phyloP scores from a whole-genome alignment of 192 early-diverging fungal genomes.

The Gryganskiella cystojenkinii region DNA sequence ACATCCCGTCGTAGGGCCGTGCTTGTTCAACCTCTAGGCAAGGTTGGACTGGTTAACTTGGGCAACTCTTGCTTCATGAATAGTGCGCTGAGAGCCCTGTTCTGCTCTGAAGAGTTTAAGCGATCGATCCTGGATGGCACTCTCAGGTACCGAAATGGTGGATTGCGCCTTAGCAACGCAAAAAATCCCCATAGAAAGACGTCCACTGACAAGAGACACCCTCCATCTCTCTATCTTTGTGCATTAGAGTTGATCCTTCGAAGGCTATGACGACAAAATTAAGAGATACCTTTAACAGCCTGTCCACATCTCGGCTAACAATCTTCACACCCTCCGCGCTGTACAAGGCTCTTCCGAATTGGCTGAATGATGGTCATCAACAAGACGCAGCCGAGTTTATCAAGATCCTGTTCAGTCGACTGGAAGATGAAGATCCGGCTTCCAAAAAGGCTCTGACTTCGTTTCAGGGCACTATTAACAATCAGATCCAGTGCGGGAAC shows the following conservation, averaged over 20 bases:
- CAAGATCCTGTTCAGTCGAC: conserved; percentile 34
- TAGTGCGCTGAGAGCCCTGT: conserved; percentile 73
- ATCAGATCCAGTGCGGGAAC: conserved; percentile 31
- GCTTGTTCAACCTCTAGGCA: conserved; percentile 31
- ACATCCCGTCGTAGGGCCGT: conserved; percentile 5
- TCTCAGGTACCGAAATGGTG: too few relatives aligned
- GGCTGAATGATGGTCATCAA: conserved; percentile 49
- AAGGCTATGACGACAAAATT: conserved; percentile 24
- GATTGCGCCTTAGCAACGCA: too few relatives aligned
- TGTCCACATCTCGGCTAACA: conserved; percentile 28
- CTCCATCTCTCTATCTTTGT: too few relatives aligned
- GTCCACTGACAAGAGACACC: too few relatives aligned
- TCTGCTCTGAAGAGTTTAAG: conserved; percentile 35
- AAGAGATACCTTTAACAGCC: conserved; percentile 29
- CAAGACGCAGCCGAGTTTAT: conserved; percentile 49
- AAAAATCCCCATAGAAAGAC: too few relatives aligned
- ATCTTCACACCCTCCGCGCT: conserved; percentile 27
- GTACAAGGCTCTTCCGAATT: conserved; percentile 34
- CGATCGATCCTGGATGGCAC: conserved; percentile 16
- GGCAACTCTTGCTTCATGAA: conserved; percentile 95
- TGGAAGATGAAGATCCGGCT: conserved; percentile 31
- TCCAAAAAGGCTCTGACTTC: conserved; percentile 25
- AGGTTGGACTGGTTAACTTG: conserved; percentile 77
- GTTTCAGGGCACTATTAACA: conserved; percentile 36
- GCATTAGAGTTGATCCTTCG: conserved; percentile 10